Base-by-base conservation (phyloP, 148 eudicot species). In the Selenicereus undatus region DNA sequence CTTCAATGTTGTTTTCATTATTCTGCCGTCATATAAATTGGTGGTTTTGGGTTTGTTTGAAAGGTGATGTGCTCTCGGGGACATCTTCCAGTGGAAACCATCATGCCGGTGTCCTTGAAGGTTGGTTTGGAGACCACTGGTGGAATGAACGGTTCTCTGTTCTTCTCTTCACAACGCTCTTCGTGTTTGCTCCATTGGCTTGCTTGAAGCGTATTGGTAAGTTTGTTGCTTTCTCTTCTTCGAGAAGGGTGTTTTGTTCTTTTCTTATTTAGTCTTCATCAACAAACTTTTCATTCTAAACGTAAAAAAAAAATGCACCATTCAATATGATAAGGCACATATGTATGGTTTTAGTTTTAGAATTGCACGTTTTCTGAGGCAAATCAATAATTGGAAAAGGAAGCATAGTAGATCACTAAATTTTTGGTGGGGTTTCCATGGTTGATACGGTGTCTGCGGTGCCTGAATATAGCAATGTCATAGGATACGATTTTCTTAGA, bases 41-140 rank as follows among this genome's bases (percentile, higher is more conserved):
- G 66, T 82, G 60, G 30, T 60, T 71, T 68, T 75, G 77, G 74
- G 62, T 78, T 69, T 80, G 69, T 54, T 78, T 74, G 48, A 76
- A 27, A 91, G 94, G 94, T 80, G 97, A 93, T 89, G 97, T 93
- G 76, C 86, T 93, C 16, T 90, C 97, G 3, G 94, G 97, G 74
- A 87, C 94, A 76, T 85, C 90, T 83, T 81, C 94, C 26, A 76
- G 82, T 73, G 91, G 94, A 75, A 17, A 76, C 80, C 94, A 93
- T 81, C 94, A 91, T 83, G 87, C 90, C 50, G 97, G 94, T 50
- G 81, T 91, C 11, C 71, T 93, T 80, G 92, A 93, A 79, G 89
- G 87, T 74, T 93, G 97, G 97, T 91, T 90, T 80, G 97, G 97
- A 29, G 82, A 77, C 58, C 88, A 88, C 11, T 91, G 93, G 94